Evolutionary conservation across 2,329 filamentous ascomycete species (phyloP), one percentile per base, ranked within the genome.

Genomic region (Magnaporthiopsis incrustans): DNA sequence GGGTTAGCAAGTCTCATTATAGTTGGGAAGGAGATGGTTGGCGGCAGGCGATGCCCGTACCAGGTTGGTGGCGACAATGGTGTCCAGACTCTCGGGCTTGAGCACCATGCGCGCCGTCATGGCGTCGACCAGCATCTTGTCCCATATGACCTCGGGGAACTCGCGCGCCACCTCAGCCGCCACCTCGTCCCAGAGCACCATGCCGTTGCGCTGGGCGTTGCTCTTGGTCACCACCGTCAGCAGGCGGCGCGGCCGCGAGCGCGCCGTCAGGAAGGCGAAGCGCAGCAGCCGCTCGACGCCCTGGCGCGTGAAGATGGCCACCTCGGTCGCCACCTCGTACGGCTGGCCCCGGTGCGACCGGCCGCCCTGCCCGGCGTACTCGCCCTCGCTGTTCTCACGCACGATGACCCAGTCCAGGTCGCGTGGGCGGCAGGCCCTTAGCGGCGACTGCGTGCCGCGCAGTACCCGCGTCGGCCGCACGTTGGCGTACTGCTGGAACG

Each of bases 181-280:
- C 14, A 89, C 78, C 68, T 86, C 81, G 69, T 89, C 86, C 86
- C 86, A 88, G 67, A 89, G 79, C 0, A 89, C 86, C 84, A 89
- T 86, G 0, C 85, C 86, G 68, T 88, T 86, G 2, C 86, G 77
- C 73, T 88, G 85, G 0, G 85, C 85, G 71, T 89, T 89, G 64
- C 81, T 85, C 75, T 89, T 89, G 1, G 85, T 87, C 25, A 89
- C 86, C 2, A 88, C 79, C 0, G 85, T 88, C 30, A 89, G 71
- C 26, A 81, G 75, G 74, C 86, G 87, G 65, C 79, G 78, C 0
- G 82, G 81, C n/a, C 86, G 75, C 63, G 75, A 65, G 62, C 63
- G 70, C 1, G 81, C 86, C 26, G 76, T 82, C 72, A 86, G 82
- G 68, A 87, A 89, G 0, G 85, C 86, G 67, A 88, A 88, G 1